Percentiles rank a stretch among this genome's conserved stretches.
These are phyloP conservation scores for Barnettozyma californica DNA, from an alignment of 805 yeast species.

Conservation along the genomic window DNA sequence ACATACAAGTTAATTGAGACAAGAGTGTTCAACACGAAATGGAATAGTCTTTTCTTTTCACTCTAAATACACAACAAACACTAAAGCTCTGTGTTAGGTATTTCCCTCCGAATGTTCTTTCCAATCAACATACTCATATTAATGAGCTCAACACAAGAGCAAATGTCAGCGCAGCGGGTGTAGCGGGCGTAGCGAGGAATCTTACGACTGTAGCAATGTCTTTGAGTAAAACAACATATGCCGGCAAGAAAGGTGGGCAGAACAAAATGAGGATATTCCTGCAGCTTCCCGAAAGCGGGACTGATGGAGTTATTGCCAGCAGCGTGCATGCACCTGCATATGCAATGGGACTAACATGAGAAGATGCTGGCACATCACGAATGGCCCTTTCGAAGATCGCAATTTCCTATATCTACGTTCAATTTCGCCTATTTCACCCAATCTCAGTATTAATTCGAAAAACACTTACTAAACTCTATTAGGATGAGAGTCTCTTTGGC, in stretches of 20 bases:
- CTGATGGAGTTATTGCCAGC: not conserved
- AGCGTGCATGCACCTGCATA: not conserved
- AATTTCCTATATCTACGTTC: not conserved
- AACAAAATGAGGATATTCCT: not conserved
- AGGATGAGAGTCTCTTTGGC: conserved; percentile 10
- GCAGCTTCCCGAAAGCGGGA: not conserved
- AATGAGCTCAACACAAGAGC: no score
- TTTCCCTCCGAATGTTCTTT: no score
- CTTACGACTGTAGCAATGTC: no score
- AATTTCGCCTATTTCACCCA: not conserved
- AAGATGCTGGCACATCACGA: not conserved
- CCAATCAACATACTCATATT: no score
- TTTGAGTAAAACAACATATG: no score
- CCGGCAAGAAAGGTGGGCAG: not conserved
- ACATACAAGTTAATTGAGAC: no score
- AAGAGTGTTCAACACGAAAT: no score
- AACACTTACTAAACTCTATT: not conserved
- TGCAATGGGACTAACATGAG: not conserved
- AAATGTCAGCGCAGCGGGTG: no score
- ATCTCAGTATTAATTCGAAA: not conserved
- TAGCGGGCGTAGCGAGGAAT: no score
- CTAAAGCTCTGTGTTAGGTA: no score
- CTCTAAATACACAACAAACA: no score
- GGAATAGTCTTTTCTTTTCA: no score
- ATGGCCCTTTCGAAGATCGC: not conserved